These are phyloP conservation scores for Eucalyptus rudis DNA, from an alignment of 345 rosid genomes.

Conservation along the genomic window DNA sequence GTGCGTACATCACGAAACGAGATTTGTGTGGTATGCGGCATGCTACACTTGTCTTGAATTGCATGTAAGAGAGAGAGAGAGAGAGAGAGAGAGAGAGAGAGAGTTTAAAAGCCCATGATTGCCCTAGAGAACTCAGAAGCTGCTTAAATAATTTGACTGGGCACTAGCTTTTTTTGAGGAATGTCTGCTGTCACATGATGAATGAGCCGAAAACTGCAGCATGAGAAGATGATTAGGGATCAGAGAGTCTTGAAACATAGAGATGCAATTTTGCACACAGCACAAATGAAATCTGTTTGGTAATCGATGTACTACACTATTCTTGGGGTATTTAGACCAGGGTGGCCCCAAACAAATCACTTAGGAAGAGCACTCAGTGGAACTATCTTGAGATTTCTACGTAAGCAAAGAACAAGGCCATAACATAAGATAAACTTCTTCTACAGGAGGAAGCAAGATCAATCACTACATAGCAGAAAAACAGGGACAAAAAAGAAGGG, in stretches of 20 bases:
- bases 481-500: not conserved
- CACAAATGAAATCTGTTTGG: not conserved
- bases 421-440: not conserved
- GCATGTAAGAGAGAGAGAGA: not conserved
- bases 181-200: not conserved
- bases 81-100: not conserved
- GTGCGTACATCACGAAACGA: too few species aligned
- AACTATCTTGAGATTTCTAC: not conserved
- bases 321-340: not conserved
- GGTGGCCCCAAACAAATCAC: not conserved
- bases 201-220: not conserved
- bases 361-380: not conserved
- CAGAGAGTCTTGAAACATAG: not conserved
- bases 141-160: not conserved
- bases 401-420: not conserved
- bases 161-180: not conserved
- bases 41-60: not conserved
- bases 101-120: not conserved
- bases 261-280: not conserved
- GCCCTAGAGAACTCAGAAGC: not conserved
- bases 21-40: too few species aligned
- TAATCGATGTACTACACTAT: not conserved
- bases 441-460: not conserved
- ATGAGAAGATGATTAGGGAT: not conserved
- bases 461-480: not conserved